phyloP scores from a whole-genome alignment of 352 stramenopile species.

The Achlya hypogyna region DNA sequence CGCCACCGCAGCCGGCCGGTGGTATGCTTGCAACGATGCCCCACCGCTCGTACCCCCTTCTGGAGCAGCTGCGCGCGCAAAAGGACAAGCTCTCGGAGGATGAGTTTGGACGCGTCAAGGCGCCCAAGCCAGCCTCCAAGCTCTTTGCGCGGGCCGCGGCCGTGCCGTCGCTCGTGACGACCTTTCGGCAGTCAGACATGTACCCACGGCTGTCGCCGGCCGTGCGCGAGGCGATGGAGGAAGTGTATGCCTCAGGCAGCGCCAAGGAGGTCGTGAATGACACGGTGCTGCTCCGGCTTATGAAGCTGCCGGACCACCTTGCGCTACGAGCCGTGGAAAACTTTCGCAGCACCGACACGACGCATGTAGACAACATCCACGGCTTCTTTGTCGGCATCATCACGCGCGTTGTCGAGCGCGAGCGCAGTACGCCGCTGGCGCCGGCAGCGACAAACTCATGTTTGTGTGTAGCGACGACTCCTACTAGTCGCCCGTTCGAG shows the following conservation, averaged over 20 bases:
- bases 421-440: not conserved
- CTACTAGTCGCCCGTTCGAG: no score
- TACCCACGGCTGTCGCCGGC: slow-evolving; percentile 42
- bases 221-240: slow-evolving; percentile 45
- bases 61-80: not conserved
- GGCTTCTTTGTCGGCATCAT: slow-evolving; percentile 80
- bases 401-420: slow-evolving; percentile 63
- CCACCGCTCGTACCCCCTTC: not conserved
- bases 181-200: slow-evolving; percentile 28
- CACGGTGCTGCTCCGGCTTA: slow-evolving; percentile 56
- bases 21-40: slow-evolving; percentile 37
- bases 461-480: no score
- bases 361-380: slow-evolving; percentile 67
- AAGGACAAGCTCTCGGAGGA: not conserved
- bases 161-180: slow-evolving; percentile 22
- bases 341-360: slow-evolving; percentile 63
- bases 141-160: not conserved
- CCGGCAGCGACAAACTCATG: no score
- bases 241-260: slow-evolving; percentile 39
- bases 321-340: slow-evolving; percentile 63
- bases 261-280: slow-evolving; percentile 62
- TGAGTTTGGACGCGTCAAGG: slow-evolving; percentile 19
- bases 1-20: slow-evolving; percentile 43
- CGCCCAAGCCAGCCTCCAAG: not conserved
- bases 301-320: slow-evolving; percentile 54